Evolutionary conservation across 2,329 filamentous ascomycete species (phyloP), one percentile per base, ranked within the genome.

Genomic region (Cryphonectria carpinicola): DNA sequence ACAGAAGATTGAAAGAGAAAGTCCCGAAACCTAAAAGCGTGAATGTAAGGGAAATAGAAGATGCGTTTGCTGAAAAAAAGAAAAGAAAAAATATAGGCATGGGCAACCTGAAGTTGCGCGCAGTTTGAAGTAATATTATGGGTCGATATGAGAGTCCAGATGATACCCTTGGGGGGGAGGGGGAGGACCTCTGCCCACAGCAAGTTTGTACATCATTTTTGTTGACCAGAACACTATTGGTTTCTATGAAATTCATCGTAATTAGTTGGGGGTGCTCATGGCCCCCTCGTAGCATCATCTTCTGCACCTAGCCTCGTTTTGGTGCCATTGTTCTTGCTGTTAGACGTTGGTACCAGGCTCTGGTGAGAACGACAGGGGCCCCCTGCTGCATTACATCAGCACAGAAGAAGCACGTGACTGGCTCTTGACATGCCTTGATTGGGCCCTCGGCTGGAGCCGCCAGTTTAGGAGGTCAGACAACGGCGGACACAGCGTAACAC

Each of bases 401-500:
- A 32, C 54, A 0, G 0, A 19, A 0, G 6, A 6, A 6, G 54
- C 54, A 58, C 54, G 54, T 58, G 54, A 58, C 25, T 28, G 3
- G 28, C 25, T 8, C 6, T 32, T 17, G 7, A 32, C 25, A 19
- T 58, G 13, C 13, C 25, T 32, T 58, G 25, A 58, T 58, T 58
- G 54, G 54, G 17, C 17, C 63, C 28, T 65, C 63, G 63, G 63
- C 43, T 49, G 19, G 63, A 37, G 41, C 63, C 41, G 63, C 63
- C 28, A 43, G 28, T 41, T 11, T 37, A 35, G 58, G 32, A n/a
- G 4, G 28, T 56, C 52, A 19, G 54, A 58, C 54, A 58, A 58
- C 6, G 28, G 54, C 54, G 54, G 54, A 32, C 54, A 10, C 58
- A 22, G 58, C 58, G 58, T 39, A 61, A 61, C 58, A 35, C 58